Evolutionary conservation across 106 monocot genomes (phyloP), one percentile per base, ranked within the genome.

Genomic region (Allium fistulosum): DNA sequence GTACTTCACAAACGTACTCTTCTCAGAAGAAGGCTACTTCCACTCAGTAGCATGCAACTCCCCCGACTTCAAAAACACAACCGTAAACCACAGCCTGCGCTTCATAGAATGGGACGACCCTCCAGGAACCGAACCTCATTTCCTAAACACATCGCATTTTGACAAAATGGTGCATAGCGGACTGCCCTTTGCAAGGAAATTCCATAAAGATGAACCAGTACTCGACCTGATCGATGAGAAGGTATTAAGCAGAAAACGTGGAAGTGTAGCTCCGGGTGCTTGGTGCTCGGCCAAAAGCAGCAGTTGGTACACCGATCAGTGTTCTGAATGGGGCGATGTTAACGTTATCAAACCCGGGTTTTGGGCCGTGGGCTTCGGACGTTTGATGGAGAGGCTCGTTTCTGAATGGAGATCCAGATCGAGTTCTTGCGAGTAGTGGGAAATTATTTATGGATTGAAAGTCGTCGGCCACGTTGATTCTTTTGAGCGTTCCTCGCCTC

Each of bases 1-100:
- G 69, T 88, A 88, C 65, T 84, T 88, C 58, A 84, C 87, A 51
- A 88, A 88, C 48, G 87, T 81, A 2, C n/a, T 71, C 1, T 61
- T 81, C 4, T 70, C 87, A 10, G 78, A 79, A 71, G 84, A 88
- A 66, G 70, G 81, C 53, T 88, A 88, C 65, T 81, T 88, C 73
- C 87, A 88, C 48, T 79, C 87, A 2, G 81, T 84, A 11, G 64
- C 67, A 9, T 88, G 87, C 78, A 88, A 84, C 48, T 84, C 87
- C 16, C 75, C 71, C 8, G 80, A 78, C 48, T 84, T 76, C 71
- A 77, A 71, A 56, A 88, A 81, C 58, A 78, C 69, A 37, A 88
- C 87, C 15, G 73, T 88, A 27, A 88, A 81, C 81, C 81, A 49
- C 18, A 76, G 75, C 70, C 66, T 84, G 9, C 66, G 87, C 8